Evolutionary conservation across 345 rosid genomes (phyloP).

Genomic region (Murraya paniculata): DNA sequence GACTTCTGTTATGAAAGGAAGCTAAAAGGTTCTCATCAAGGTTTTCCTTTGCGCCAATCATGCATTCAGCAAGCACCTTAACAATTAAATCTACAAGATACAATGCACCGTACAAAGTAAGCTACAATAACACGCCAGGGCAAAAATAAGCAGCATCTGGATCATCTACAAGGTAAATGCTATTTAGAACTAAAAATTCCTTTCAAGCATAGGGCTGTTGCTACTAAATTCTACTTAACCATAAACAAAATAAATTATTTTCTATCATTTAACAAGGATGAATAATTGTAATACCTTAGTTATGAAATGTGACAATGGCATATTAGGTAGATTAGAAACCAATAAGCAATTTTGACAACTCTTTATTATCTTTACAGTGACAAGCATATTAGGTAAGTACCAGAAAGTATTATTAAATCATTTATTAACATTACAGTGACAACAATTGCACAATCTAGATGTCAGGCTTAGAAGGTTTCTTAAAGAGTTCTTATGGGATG

Average conservation of each 20-base stretch:
- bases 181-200: neutral
- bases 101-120: neutral
- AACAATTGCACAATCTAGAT: neutral
- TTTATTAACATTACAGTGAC: no score
- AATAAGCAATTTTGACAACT: neutral
- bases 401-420: no score
- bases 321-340: neutral
- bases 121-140: neutral
- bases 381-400: no score
- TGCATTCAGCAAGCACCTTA: slow-evolving; percentile 49
- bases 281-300: neutral
- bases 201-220: neutral
- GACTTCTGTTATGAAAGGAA: slow-evolving; percentile 37
- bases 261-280: neutral
- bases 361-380: neutral
- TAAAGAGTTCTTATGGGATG: neutral
- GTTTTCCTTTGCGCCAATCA: slow-evolving; percentile 72
- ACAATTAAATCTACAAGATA: slow-evolving; percentile 45
- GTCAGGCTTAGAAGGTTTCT: neutral
- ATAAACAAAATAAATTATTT: neutral
- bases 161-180: neutral
- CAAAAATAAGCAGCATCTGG: neutral
- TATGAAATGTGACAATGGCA: neutral
- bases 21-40: slow-evolving; percentile 41
- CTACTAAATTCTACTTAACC: neutral